Base-by-base conservation (phyloP, 2,329 filamentous ascomycete genomes). In the Talaromyces sp. region DNA sequence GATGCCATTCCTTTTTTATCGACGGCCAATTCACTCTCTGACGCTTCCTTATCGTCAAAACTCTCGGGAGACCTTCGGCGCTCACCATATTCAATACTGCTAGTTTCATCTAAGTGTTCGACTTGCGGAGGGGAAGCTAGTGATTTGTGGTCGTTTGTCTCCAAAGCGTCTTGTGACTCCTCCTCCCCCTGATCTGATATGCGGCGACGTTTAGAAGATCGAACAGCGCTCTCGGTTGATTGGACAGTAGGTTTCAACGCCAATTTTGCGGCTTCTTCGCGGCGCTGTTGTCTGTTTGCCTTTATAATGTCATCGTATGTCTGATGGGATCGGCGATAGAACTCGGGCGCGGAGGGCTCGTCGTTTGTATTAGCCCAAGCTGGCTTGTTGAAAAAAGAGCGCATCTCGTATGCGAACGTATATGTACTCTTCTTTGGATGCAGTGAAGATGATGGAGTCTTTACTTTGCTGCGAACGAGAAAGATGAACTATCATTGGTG, bases 351-450 rank as follows among this genome's bases (percentile, higher is more conserved):
- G 28, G 70, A 64, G n/a, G 62, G 60, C 25, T 71, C 67, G 60
- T 76, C 72, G 31, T 66, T 66, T 22, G 72, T 67, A 25, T 67
- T 70, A n/a, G 79, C 76, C 77, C 79, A 81, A 21, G 75, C 70
- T 48, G 81, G 78, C 62, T 80, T 82, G 53, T 80, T 84, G 71
- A 85, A 85, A 17, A 84, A 75, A 0, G 77, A 78, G 39, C 76
- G 75, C 73, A 73, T 73, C 9, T 11, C 15, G 33, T 37, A 13
- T n/a, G 15, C 15, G 5, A 25, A n/a, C 3, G 10, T 51, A 46
- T 46, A 19, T 17, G 43, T 46, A 46, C 22, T 22, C 6, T 19
- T n/a, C 31, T 33, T 51, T 19, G 13, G 21, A 37, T 41, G 22
- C 21, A 22, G 31, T 10, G 28, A 37, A 25, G 5, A n/a, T 22